Conservation (phyloP, 2,329 filamentous ascomycete genomes). For the Epichloe hybrida region DNA sequence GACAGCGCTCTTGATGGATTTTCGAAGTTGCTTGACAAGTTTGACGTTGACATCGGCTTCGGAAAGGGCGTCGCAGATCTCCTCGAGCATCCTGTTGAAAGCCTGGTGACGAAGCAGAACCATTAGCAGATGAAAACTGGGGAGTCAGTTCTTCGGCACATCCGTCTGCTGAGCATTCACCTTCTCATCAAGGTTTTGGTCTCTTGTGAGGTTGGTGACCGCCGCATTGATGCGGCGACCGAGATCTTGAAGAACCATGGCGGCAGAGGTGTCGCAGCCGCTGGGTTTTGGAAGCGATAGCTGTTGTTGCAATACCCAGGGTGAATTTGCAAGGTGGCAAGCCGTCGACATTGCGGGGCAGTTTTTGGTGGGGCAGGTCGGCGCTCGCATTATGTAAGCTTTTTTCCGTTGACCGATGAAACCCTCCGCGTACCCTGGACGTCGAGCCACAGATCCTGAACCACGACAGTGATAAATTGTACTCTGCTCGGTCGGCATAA, state of each 20-base stretch:
- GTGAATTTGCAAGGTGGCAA: constrained; percentile 5
- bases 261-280: constrained; percentile 1
- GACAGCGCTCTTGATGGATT: constrained; percentile 79
- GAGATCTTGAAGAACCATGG: constrained; percentile 97
- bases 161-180: constrained; percentile 27
- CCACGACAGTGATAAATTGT: too few species aligned
- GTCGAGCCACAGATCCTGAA: neutral
- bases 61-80: constrained; percentile 89
- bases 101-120: constrained; percentile 37
- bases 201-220: constrained; percentile 82
- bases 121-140: neutral
- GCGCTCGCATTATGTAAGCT: neutral
- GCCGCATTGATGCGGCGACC: constrained; percentile 97
- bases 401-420: neutral
- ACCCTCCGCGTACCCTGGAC: neutral
- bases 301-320: too few species aligned
- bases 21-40: constrained; percentile 80
- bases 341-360: neutral
- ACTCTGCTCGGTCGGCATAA: too few species aligned
- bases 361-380: neutral
- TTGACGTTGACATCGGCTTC: constrained; percentile 96
- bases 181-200: constrained; percentile 93
- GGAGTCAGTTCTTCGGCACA: neutral
- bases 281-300: constrained; percentile 5
- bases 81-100: constrained; percentile 96